Evolutionary conservation across 116 monocot species (phyloP).

Genomic region (Zostera marina): DNA sequence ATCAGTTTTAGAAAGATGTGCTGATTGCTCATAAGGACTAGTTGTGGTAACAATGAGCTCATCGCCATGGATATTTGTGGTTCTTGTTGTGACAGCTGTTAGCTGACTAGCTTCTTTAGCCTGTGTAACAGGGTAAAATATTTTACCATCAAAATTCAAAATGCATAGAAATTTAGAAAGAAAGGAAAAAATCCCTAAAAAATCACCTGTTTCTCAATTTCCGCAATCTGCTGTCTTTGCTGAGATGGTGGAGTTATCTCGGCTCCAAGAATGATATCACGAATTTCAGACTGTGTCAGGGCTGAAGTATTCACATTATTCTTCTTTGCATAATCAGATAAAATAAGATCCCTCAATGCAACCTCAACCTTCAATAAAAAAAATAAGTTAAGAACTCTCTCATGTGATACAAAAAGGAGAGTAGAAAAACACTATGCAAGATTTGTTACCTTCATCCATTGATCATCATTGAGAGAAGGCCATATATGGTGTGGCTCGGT

Average conservation of each 20-base stretch:
- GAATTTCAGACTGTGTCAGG: constrained; percentile 94
- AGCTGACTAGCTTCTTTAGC: constrained; percentile 96
- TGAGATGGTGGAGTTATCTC: constrained; percentile 86
- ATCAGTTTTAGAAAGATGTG: constrained; percentile 80
- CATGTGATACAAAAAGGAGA: background rate
- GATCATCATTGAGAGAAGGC: constrained; percentile 69
- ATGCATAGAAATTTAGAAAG: no score
- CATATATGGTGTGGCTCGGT: constrained; percentile 81
- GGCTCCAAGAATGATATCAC: constrained; percentile 98
- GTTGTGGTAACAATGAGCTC: constrained; percentile 75
- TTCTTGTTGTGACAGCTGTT: constrained; percentile 90
- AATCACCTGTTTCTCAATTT: constrained; percentile 82
- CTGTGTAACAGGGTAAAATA: constrained; percentile 15
- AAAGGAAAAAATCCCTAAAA: background rate
- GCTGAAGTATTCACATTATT: constrained; percentile 98
- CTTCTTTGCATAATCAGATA: constrained; percentile 83
- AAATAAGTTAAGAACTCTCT: background rate
- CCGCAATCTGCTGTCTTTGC: constrained; percentile 96
- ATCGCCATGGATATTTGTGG: constrained; percentile 80
- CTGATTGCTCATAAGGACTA: constrained; percentile 70
- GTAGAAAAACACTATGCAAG: background rate
- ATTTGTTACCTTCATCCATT: constrained; percentile 60
- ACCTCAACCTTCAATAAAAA: constrained; percentile 39
- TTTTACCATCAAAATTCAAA: no score
- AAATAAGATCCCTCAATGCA: constrained; percentile 75